These are phyloP conservation scores for Ogataea sp. DNA, from an alignment of 805 yeast genomes.

Conservation along the genomic window DNA sequence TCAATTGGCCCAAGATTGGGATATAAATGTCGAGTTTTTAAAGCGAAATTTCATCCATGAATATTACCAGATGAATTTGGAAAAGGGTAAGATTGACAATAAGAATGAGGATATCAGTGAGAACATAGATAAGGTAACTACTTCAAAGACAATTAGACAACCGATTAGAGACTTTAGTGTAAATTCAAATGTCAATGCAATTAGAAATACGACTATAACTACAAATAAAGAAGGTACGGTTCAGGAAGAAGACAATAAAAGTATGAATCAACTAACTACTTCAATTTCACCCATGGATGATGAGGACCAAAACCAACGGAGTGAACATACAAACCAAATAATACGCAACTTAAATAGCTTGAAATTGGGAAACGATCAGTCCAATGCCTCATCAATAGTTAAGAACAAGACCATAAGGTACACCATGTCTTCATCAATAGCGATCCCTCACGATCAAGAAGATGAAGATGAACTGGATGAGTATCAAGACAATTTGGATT, in stretches of 20 bases:
- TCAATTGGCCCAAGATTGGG: background rate
- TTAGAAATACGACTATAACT: background rate
- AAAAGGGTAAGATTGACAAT: no score
- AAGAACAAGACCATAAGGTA: background rate
- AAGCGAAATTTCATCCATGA: slow-evolving; percentile 1
- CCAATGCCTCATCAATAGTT: no score
- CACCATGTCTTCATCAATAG: no score
- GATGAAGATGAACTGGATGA: background rate
- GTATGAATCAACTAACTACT: background rate
- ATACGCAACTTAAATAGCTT: background rate
- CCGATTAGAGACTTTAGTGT: no score
- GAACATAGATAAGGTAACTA: no score
- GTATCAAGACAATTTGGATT: no score
- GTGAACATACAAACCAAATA: background rate
- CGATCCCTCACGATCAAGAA: background rate
- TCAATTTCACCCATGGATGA: background rate
- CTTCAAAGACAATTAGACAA: no score
- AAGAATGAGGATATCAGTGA: no score
- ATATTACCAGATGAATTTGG: no score
- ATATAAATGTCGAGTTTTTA: background rate
- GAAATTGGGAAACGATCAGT: background rate
- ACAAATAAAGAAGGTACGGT: background rate
- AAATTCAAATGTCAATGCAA: no score
- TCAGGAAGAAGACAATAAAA: background rate
- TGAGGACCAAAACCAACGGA: no score